Percentiles rank a stretch among this genome's conserved stretches.
Evolutionary conservation across 1,284 basidiomycete genomes (phyloP).

Genomic region (Moesziomyces parantarcticus): DNA sequence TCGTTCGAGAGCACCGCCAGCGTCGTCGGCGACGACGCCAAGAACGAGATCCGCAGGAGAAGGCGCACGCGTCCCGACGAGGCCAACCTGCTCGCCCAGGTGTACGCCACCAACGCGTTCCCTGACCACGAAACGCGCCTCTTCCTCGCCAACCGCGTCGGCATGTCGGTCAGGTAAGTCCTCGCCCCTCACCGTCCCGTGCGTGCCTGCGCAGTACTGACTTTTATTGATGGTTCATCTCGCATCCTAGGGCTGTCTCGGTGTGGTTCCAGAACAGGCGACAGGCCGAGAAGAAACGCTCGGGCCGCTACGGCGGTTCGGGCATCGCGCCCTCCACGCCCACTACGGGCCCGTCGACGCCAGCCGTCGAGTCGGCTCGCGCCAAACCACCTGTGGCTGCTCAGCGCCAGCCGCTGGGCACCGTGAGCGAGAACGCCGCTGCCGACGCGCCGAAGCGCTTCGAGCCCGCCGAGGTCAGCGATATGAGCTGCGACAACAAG

Average conservation of each 20-base stretch:
- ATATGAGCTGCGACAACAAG: constrained; percentile 44
- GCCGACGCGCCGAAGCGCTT: constrained; percentile 9
- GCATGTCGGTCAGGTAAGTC: constrained; percentile 61
- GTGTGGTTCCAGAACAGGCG: constrained; percentile 66
- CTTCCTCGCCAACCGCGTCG: constrained; percentile 51
- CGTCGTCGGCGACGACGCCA: constrained; percentile 31
- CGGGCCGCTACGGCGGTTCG: constrained; percentile 51
- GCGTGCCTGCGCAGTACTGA: constrained; percentile 1
- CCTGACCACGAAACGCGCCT: constrained; percentile 61
- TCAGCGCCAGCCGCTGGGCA: constrained; percentile 37
- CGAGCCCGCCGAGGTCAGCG: constrained; percentile 21
- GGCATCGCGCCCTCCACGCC: constrained; percentile 17
- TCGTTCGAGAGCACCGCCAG: constrained; percentile 39
- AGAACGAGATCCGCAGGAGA: constrained; percentile 47
- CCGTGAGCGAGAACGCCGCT: constrained; percentile 17
- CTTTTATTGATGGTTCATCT: background rate
- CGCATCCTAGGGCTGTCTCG: constrained; percentile 45
- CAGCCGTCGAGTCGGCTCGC: constrained; percentile 6
- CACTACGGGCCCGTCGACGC: background rate
- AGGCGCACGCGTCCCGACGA: constrained; percentile 60
- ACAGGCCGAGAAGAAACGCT: constrained; percentile 66
- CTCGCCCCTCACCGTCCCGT: background rate
- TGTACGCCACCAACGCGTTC: constrained; percentile 60
- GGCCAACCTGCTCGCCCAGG: constrained; percentile 54
- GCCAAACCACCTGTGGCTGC: background rate